A percentile compares a stretch with the other conserved stretches of the same genome.
phyloP scores from a whole-genome alignment of 1,284 basidiomycete species.

The Microbotryum lychnidis-dioicae region DNA sequence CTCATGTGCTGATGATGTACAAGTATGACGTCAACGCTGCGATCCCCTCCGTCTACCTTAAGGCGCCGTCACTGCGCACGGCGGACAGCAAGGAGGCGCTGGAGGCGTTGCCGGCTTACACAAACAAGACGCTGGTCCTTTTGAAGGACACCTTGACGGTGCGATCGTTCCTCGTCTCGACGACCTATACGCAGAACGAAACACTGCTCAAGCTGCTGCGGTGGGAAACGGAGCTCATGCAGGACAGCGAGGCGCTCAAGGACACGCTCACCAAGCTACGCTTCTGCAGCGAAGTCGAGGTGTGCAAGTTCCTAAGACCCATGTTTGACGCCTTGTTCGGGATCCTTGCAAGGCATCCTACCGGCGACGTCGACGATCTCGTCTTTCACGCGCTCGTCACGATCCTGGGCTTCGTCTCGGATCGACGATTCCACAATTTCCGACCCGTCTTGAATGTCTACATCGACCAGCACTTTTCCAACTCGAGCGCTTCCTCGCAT shows the following conservation, averaged over 20 bases:
- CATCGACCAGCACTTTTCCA: constrained; percentile 76
- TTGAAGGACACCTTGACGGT: constrained; percentile 71
- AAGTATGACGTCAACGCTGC: constrained; percentile 44
- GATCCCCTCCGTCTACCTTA: constrained; percentile 50
- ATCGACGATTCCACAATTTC: constrained; percentile 93
- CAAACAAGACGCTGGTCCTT: constrained; percentile 58
- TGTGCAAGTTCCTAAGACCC: constrained; percentile 78
- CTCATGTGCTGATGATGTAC: constrained; percentile 75
- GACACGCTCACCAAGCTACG: constrained; percentile 68
- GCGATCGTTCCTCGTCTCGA: constrained; percentile 85
- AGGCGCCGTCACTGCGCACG: constrained; percentile 42
- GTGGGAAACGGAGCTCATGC: constrained; percentile 59
- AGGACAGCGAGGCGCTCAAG: constrained; percentile 59
- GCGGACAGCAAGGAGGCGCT: constrained; percentile 55
- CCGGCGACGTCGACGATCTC: constrained; percentile 70
- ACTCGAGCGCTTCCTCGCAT: constrained; percentile 64
- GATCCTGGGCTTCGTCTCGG: constrained; percentile 70
- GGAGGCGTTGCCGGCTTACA: constrained; percentile 53
- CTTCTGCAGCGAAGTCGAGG: constrained; percentile 43
- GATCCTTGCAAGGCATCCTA: constrained; percentile 66
- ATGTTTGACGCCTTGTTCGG: constrained; percentile 91
- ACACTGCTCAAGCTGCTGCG: constrained; percentile 72
- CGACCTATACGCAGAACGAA: constrained; percentile 83
- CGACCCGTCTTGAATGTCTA: constrained; percentile 87
- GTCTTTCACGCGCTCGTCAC: constrained; percentile 87